Percentiles rank a stretch among this genome's conserved stretches.
Evolutionary conservation across 2,329 filamentous ascomycete species (phyloP).

Genomic region (Pseudogymnoascus sp.): DNA sequence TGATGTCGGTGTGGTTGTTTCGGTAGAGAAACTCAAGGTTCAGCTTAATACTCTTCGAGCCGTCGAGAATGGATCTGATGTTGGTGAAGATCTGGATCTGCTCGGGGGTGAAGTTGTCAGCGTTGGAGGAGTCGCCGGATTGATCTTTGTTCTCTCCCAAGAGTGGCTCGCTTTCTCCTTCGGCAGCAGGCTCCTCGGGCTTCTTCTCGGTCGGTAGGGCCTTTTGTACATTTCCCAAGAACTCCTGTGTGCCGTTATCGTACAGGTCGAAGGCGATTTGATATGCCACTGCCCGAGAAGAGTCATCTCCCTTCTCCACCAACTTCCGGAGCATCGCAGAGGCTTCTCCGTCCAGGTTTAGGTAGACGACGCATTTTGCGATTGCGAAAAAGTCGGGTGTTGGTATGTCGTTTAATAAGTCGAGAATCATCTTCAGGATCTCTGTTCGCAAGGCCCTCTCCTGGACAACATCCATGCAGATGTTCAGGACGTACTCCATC

Average conservation of each 20-base stretch:
- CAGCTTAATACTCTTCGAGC: constrained; percentile 86
- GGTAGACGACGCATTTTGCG: constrained; percentile 92
- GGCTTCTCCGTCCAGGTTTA: constrained; percentile 86
- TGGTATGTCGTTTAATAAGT: constrained; percentile 86
- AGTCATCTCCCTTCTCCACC: constrained; percentile 67
- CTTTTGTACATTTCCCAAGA: constrained; percentile 79
- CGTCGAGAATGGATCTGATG: constrained; percentile 65
- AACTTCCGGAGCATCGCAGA: constrained; percentile 77
- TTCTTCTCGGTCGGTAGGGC: constrained; percentile 58
- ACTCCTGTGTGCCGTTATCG: constrained; percentile 97
- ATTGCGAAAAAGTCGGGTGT: constrained; percentile 97
- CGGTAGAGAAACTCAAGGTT: constrained; percentile 95
- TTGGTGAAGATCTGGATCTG: constrained; percentile 52
- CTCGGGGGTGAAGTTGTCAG: constrained; percentile 36
- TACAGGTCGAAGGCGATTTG: constrained; percentile 98
- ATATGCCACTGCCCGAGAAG: constrained; percentile 79
- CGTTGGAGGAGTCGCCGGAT: constrained; percentile 22
- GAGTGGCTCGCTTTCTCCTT: constrained; percentile 50
- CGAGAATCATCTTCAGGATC: constrained; percentile 87
- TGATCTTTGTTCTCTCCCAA: constrained; percentile 43
- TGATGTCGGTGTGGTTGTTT: constrained; percentile 87
- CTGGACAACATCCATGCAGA: constrained; percentile 97
- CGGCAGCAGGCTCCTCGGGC: constrained; percentile 43
- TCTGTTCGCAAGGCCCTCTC: constrained; percentile 76
- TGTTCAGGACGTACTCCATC: constrained; percentile 91